Conservation (phyloP, 2,329 filamentous ascomycete genomes). For the Colletotrichum echinochloae region DNA sequence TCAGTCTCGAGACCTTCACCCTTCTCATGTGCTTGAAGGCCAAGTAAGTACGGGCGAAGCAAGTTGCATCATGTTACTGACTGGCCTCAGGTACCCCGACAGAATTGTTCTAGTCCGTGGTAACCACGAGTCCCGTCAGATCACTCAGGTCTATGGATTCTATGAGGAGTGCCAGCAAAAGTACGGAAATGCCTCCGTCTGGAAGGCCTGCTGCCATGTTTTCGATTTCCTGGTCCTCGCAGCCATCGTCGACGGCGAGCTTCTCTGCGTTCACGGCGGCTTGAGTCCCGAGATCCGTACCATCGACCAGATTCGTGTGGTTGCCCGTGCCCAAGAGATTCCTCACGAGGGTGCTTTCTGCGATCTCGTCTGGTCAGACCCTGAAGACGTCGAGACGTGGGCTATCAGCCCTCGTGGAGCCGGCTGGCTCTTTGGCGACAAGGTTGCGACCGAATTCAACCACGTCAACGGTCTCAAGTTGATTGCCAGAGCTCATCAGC, state of each 20-base stretch:
- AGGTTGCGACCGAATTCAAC: constrained; percentile 97
- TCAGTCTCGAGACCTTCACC: constrained; percentile 97
- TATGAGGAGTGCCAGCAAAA: constrained; percentile 99
- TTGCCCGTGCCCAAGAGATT: constrained; percentile 96
- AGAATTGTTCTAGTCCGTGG: constrained; percentile 96
- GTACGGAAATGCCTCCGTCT: constrained; percentile 99
- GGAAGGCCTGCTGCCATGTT: constrained; percentile 99
- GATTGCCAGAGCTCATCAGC: constrained; percentile 95
- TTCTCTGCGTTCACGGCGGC: constrained; percentile 97
- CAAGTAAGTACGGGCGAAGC: constrained; percentile 58
- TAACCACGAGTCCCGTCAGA: constrained; percentile 97
- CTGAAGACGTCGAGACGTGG: constrained; percentile 97
- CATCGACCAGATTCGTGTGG: constrained; percentile 99
- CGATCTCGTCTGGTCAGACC: constrained; percentile 97
- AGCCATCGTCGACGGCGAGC: constrained; percentile 97
- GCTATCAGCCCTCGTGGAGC: constrained; percentile 93
- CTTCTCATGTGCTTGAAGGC: constrained; percentile 94
- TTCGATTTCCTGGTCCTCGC: constrained; percentile 98
- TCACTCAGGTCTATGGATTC: constrained; percentile 98
- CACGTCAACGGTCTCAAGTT: constrained; percentile 97
- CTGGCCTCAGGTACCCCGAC: constrained; percentile 80
- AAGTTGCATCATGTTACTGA: constrained; percentile 42
- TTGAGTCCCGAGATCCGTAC: constrained; percentile 92
- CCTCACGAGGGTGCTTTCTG: constrained; percentile 99
- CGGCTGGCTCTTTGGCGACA: constrained; percentile 97